These are phyloP conservation scores for Epichloe sibirici DNA, from an alignment of 2,329 filamentous ascomycete species.

Conservation along the genomic window DNA sequence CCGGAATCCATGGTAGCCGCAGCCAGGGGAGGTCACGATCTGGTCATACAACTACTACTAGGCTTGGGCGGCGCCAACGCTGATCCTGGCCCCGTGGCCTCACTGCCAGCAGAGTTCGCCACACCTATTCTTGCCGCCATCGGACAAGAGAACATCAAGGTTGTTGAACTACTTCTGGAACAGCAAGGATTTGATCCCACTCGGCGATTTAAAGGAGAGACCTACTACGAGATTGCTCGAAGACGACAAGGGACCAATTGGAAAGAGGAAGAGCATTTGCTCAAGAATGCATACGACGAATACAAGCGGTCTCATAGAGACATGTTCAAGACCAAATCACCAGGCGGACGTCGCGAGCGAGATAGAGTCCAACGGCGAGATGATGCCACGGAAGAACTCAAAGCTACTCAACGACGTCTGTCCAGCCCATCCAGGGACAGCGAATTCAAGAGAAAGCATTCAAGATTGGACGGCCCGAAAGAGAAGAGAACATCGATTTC, in stretches of 20 bases:
- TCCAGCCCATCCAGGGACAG: constrained; percentile 37
- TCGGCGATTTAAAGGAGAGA: constrained; percentile 59
- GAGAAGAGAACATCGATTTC: constrained; percentile 37
- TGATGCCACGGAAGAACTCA: constrained; percentile 33
- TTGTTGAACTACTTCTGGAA: constrained; percentile 67
- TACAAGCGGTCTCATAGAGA: constrained; percentile 42
- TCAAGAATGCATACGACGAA: constrained; percentile 64
- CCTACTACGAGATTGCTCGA: constrained; percentile 79
- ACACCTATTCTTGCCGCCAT: constrained; percentile 94
- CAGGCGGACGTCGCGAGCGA: constrained; percentile 28
- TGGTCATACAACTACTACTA: constrained; percentile 68
- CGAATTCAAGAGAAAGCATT: constrained; percentile 32
- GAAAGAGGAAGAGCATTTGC: constrained; percentile 72
- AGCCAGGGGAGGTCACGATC: constrained; percentile 80
- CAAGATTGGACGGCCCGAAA: constrained; percentile 31
- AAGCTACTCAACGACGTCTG: constrained; percentile 31
- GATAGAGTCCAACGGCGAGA: constrained; percentile 28
- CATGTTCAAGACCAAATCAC: constrained; percentile 36
- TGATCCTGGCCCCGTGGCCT: constrained; percentile 55
- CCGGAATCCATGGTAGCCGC: constrained; percentile 82
- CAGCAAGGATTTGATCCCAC: constrained; percentile 75
- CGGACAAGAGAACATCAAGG: constrained; percentile 73
- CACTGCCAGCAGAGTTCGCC: constrained; percentile 55
- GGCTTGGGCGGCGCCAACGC: constrained; percentile 53
- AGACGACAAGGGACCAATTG: constrained; percentile 76